Base-by-base conservation (phyloP, 2,329 filamentous ascomycete genomes). In the Paraphoma sp. region DNA sequence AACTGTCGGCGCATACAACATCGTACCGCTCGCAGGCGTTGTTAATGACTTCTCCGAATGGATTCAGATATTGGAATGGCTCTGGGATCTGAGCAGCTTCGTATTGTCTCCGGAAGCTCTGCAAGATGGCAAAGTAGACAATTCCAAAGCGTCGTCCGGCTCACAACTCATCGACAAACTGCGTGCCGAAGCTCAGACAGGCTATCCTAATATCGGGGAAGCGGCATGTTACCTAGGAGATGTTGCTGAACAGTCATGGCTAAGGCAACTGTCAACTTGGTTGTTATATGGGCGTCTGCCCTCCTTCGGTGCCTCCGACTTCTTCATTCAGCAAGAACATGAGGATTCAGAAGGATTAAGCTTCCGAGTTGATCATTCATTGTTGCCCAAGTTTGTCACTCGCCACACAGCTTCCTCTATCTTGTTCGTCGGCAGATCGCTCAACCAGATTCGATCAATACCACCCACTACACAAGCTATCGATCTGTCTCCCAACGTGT, bases 201-300 rank as follows among this genome's bases (percentile, higher is more conserved):
- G 95, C 12, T 98, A 96, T 75, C 82, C 86, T 7, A 93, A 97
- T 69, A 87, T 99, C 53, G 92, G 94, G 71, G 86, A 87, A 55
- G 88, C 91, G 40, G 89, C 92, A 0, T 79, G 87, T 60, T 86
- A 89, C 56, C 80, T 98, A 36, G 84, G 92, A n/a, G 85, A 82
- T 12, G 82, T 92, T 18, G 93, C 93, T 0, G 94, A 99, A 78
- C 90, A 86, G 30, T 90, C 93, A 8, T 99, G 95, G 95, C 80
- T 98, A 70, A 91, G 92, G 74, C 93, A 97, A 71, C 83, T 96
- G 10, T 91, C 92, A 4, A 90, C 91, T 28, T 99, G 94, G 94
- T 84, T 98, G 8, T 78, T 98, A 12, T 96, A 97, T 74, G 95
- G 95, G 5, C 87, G 90, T 48, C 78, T 97, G 54, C 93, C 94